These are phyloP conservation scores for Henckelia pumila DNA, from an alignment of 257 asterid species.

Conservation along the genomic window DNA sequence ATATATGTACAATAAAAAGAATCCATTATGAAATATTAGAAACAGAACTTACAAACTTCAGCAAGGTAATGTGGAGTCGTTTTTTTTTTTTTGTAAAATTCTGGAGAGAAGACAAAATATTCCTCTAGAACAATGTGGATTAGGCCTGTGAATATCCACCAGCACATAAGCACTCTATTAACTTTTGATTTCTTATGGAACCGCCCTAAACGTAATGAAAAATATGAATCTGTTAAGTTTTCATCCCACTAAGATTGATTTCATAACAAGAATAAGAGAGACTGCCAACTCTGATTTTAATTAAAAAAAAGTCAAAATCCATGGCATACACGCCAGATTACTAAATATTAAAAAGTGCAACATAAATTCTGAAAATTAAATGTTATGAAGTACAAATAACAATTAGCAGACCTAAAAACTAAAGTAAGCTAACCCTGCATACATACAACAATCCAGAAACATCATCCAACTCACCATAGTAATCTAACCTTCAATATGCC, in stretches of 20 bases:
- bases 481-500: constrained; percentile 77
- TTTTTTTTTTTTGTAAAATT: constrained; percentile 66
- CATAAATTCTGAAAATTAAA: no score
- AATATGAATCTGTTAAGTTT: neutral
- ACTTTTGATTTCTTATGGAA: constrained; percentile 54
- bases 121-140: constrained; percentile 89
- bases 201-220: constrained; percentile 39
- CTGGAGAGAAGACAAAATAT: constrained; percentile 74
- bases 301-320: neutral
- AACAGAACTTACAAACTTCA: constrained; percentile 80
- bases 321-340: neutral
- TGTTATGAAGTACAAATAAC: no score
- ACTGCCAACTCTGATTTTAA: neutral
- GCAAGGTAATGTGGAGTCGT: constrained; percentile 68
- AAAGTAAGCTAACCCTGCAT: no score
- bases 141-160: constrained; percentile 97
- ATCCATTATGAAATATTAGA: neutral
- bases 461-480: constrained; percentile 55
- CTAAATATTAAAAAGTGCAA: no score
- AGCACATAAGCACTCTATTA: constrained; percentile 83
- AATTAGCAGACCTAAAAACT: no score
- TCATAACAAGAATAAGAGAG: neutral
- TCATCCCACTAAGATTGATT: neutral
- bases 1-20: neutral
- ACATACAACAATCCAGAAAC: constrained; percentile 17